Conservation (phyloP, 306 rosid species). For the Adenanthera pavonina region DNA sequence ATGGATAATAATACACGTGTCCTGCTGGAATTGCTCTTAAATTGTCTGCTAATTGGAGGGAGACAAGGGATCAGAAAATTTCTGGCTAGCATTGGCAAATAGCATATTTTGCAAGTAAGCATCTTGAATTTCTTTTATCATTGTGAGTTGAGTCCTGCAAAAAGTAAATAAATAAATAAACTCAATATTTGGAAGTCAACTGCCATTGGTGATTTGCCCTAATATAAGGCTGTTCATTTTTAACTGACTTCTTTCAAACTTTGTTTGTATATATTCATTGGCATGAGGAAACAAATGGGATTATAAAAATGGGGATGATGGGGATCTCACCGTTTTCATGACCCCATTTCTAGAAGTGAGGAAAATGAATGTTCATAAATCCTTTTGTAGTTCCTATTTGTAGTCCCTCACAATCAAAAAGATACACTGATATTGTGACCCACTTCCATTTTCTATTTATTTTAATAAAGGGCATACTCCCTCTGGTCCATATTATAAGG, state of each 20-base stretch:
- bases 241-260: background rate
- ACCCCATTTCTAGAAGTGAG: background rate
- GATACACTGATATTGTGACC: too few species aligned
- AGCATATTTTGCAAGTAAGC: conserved; percentile 45
- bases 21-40: conserved; percentile 20
- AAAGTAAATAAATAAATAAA: background rate
- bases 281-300: background rate
- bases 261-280: background rate
- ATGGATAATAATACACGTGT: conserved; percentile 17
- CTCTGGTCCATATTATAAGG: too few species aligned
- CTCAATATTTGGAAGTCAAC: background rate
- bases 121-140: background rate
- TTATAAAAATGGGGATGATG: background rate
- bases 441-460: too few species aligned
- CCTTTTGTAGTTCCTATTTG: too few species aligned
- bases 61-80: conserved; percentile 25
- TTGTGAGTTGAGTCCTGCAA: background rate
- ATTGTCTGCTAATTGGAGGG: conserved; percentile 12
- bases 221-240: background rate
- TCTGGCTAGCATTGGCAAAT: conserved; percentile 29
- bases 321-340: conserved; percentile 7
- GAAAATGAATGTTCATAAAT: conserved; percentile 1
- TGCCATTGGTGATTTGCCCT: background rate
- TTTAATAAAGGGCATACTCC: too few species aligned
- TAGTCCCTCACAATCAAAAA: too few species aligned